Conservation (phyloP, 208 protist species). For the Acanthamoeba royreba region DNA sequence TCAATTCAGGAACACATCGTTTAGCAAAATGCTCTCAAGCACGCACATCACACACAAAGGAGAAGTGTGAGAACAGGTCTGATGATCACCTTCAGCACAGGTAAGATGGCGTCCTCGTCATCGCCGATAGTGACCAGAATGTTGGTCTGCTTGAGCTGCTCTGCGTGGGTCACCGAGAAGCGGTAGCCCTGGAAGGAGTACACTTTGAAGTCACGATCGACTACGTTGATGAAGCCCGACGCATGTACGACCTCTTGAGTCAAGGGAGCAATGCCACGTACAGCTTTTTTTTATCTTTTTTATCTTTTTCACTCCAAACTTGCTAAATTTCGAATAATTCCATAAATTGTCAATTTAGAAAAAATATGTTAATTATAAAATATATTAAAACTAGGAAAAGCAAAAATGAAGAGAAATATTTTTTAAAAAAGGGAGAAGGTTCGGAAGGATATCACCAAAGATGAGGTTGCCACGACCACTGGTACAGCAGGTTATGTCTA, state of each 20-base stretch:
- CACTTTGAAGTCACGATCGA: conserved; percentile 77
- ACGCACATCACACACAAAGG: background rate
- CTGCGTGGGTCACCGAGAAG: conserved; percentile 75
- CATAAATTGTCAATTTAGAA: no score
- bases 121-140: conserved; percentile 85
- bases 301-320: no score
- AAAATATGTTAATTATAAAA: no score
- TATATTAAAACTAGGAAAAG: background rate
- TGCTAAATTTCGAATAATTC: no score
- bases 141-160: conserved; percentile 75
- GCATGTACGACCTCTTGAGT: conserved; percentile 39
- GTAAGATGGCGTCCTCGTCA: conserved; percentile 69
- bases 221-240: conserved; percentile 81
- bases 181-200: conserved; percentile 83
- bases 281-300: no score
- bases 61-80: conserved; percentile 70
- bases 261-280: background rate
- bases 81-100: conserved; percentile 76
- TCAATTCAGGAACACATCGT: background rate
- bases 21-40: background rate
- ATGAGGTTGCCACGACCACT: conserved; percentile 84
- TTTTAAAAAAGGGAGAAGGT: background rate
- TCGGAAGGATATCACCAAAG: conserved; percentile 77
- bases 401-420: background rate
- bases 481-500: conserved; percentile 81